Evolutionary conservation across 805 yeast species (phyloP).

Genomic region (Saturnispora galanensis): DNA sequence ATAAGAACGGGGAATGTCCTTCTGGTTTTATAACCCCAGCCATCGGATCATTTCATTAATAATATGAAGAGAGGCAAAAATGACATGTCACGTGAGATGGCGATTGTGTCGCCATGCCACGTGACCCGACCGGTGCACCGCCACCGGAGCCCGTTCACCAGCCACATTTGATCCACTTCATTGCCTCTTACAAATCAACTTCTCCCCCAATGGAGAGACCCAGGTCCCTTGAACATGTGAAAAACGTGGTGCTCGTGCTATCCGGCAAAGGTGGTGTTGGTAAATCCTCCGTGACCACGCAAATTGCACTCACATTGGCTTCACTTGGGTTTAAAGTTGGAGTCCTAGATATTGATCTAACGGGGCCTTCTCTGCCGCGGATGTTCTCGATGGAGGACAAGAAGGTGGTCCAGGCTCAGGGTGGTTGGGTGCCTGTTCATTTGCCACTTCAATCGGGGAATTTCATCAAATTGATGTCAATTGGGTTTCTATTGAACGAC

Average conservation of each 20-base stretch:
- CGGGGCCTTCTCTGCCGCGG: constrained; percentile 94
- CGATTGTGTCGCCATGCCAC: constrained; percentile 5
- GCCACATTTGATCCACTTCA: not conserved
- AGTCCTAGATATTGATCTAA: constrained; percentile 85
- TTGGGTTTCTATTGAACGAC: constrained; percentile 78
- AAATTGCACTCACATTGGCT: constrained; percentile 75
- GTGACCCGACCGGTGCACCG: not conserved
- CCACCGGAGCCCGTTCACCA: not conserved
- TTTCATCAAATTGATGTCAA: constrained; percentile 52
- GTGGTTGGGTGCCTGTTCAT: constrained; percentile 94
- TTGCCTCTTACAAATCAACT: no score
- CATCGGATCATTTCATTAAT: constrained; percentile 3
- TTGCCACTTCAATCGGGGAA: constrained; percentile 22
- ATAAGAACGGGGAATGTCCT: not conserved
- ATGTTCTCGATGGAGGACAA: constrained; percentile 84
- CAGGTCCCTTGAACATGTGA: constrained; percentile 35
- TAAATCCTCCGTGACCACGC: constrained; percentile 91
- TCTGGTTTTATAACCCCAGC: not conserved
- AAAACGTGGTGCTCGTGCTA: constrained; percentile 70
- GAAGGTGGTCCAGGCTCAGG: constrained; percentile 72
- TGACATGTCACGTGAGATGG: not conserved
- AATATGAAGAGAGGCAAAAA: not conserved
- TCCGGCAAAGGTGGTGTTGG: constrained; percentile 99
- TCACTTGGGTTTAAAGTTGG: constrained; percentile 76
- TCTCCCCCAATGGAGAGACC: constrained; percentile 12